Percentiles rank a stretch among this genome's conserved stretches.
phyloP scores from a whole-genome alignment of 257 asterid species.

The Dorcoceras hygrometricum region DNA sequence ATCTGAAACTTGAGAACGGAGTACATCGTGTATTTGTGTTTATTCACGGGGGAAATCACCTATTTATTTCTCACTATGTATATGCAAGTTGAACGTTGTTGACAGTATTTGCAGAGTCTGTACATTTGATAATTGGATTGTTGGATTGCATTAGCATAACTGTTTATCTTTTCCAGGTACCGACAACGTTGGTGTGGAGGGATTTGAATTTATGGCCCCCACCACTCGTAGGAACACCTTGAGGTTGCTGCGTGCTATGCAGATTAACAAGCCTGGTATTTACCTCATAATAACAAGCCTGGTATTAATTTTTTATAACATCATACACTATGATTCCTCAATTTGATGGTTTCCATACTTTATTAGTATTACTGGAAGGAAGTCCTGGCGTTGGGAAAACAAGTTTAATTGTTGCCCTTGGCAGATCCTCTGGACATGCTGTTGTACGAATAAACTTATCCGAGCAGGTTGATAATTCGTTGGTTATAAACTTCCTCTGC shows the following conservation, averaged over 20 bases:
- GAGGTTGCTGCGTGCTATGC: conserved; percentile 98
- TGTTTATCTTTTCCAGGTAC: conserved; percentile 46
- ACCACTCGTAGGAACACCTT: conserved; percentile 81
- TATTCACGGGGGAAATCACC: background rate
- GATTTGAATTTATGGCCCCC: conserved; percentile 82
- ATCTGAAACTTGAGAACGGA: background rate
- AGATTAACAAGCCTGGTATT: conserved; percentile 91
- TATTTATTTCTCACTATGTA: background rate
- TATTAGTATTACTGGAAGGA: conserved; percentile 85
- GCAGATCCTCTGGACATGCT: conserved; percentile 82
- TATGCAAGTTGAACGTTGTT: conserved; percentile 12
- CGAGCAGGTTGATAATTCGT: conserved; percentile 67
- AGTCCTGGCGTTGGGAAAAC: conserved; percentile 99
- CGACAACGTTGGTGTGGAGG: conserved; percentile 37
- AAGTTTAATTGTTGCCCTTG: conserved; percentile 82
- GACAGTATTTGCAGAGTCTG: conserved; percentile 3
- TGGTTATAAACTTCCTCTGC: background rate
- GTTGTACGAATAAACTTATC: conserved; percentile 96
- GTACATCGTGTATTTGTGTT: background rate
- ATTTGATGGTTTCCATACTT: conserved; percentile 27
- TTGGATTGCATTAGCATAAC: conserved; percentile 10
- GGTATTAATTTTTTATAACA: background rate
- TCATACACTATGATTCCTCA: conserved; percentile 27
- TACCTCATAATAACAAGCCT: conserved; percentile 10
- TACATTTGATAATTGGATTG: background rate